These are phyloP conservation scores for Grosmannia serpens DNA, from an alignment of 2,329 filamentous ascomycete species.

Conservation along the genomic window DNA sequence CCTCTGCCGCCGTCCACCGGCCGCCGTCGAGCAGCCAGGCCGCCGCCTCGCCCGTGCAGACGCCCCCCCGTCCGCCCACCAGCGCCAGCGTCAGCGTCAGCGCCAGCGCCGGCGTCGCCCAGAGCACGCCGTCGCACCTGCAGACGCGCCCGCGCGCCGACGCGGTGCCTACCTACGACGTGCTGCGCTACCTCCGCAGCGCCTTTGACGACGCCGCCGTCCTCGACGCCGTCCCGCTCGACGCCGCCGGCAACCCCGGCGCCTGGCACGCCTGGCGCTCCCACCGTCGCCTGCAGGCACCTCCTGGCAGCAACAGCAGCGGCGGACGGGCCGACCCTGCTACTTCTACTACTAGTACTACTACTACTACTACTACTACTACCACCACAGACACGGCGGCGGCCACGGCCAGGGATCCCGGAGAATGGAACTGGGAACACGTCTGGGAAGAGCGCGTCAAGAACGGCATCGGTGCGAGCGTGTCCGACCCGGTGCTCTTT, in stretches of 20 bases:
- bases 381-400: background rate
- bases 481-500: conserved; percentile 71
- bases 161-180: conserved; percentile 47
- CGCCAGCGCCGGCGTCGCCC: background rate
- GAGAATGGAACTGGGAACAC: conserved; percentile 90
- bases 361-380: no score
- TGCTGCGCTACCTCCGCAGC: conserved; percentile 71
- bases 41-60: background rate
- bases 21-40: conserved; percentile 36
- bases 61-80: background rate
- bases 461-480: conserved; percentile 63
- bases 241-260: conserved; percentile 77
- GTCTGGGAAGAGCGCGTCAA: conserved; percentile 88
- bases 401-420: conserved; percentile 1
- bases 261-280: conserved; percentile 92
- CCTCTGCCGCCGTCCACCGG: no score
- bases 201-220: conserved; percentile 69
- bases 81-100: background rate
- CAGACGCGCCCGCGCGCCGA: conserved; percentile 25
- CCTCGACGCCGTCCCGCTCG: conserved; percentile 66
- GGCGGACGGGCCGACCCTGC: no score
- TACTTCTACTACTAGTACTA: no score
- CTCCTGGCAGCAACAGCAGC: background rate
- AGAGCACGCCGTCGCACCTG: conserved; percentile 23
- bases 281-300: conserved; percentile 40